Evolutionary conservation across 2,329 filamentous ascomycete species (phyloP).

Genomic region (Zelopaecilomyces penicillatus): DNA sequence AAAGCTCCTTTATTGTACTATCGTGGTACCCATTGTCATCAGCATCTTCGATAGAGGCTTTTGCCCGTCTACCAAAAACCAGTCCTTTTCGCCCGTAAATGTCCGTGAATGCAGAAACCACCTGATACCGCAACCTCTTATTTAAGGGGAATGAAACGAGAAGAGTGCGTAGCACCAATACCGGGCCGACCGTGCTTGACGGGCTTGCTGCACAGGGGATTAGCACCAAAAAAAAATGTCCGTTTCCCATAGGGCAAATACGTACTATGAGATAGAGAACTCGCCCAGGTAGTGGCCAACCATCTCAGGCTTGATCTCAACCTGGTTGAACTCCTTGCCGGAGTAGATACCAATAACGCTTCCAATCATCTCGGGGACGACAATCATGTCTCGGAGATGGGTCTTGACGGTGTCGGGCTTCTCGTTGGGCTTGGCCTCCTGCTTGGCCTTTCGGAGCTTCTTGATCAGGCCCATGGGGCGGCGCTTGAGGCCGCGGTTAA

Average conservation of each 20-base stretch:
- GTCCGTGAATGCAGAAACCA: constrained; percentile 51
- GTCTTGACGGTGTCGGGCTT: constrained; percentile 99
- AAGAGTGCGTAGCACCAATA: constrained; percentile 99
- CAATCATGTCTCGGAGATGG: constrained; percentile 99
- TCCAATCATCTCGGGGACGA: constrained; percentile 99
- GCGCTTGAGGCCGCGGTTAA: constrained; percentile 99
- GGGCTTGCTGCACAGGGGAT: constrained; percentile 67
- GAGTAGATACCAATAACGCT: constrained; percentile 98
- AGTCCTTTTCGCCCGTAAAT: constrained; percentile 48
- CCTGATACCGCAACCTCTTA: constrained; percentile 58
- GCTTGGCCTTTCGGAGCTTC: constrained; percentile 99
- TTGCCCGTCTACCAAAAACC: constrained; percentile 44
- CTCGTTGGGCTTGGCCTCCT: constrained; percentile 98
- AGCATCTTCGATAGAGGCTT: constrained; percentile 36
- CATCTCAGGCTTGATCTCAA: constrained; percentile 99
- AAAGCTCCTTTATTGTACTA: constrained; percentile 35
- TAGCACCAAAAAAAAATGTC: constrained; percentile 28
- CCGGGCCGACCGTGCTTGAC: constrained; percentile 99
- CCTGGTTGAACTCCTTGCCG: constrained; percentile 99
- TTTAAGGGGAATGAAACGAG: constrained; percentile 99
- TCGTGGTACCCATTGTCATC: constrained; percentile 37
- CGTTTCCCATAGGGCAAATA: constrained; percentile 23
- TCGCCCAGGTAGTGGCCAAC: constrained; percentile 98
- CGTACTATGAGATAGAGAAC: constrained; percentile 99
- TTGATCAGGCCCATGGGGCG: constrained; percentile 99